These are phyloP conservation scores for Pestalotiopsis sp. DNA, from an alignment of 2,329 filamentous ascomycete species.

Conservation along the genomic window DNA sequence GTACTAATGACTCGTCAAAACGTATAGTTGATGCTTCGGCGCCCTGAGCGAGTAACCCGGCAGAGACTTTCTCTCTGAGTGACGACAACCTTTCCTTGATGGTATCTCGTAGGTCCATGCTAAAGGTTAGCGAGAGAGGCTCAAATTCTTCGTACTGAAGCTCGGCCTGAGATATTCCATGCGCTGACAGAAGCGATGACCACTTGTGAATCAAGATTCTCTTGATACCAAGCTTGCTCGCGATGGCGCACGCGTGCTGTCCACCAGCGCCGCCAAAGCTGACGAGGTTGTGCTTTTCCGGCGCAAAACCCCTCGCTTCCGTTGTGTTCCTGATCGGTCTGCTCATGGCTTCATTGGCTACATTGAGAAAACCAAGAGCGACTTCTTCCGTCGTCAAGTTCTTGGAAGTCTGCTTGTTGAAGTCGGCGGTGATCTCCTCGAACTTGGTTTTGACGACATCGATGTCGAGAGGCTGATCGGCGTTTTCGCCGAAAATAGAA, in stretches of 20 bases:
- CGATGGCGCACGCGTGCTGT: conserved; percentile 52
- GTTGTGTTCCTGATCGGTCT: conserved; percentile 65
- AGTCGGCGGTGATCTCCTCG: conserved; percentile 39
- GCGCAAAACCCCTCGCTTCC: conserved; percentile 54
- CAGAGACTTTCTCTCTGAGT: conserved; percentile 39
- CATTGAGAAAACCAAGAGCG: conserved; percentile 73
- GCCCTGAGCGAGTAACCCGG: conserved; percentile 21
- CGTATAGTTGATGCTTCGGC: conserved; percentile 14
- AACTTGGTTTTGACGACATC: conserved; percentile 42
- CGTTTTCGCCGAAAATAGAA: conserved; percentile 71
- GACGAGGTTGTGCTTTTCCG: conserved; percentile 32
- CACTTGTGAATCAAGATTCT: conserved; percentile 42
- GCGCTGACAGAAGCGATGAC: conserved; percentile 37
- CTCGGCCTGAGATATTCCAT: conserved; percentile 20
- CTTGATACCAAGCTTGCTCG: conserved; percentile 40
- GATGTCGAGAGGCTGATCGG: conserved; percentile 54
- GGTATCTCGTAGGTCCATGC: conserved; percentile 7
- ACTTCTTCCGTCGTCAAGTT: conserved; percentile 36
- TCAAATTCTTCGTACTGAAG: conserved; percentile 18
- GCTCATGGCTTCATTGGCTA: conserved; percentile 77
- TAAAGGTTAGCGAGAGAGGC: conserved; percentile 17
- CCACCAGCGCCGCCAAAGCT: conserved; percentile 72
- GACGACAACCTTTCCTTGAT: conserved; percentile 12
- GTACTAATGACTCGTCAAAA: conserved; percentile 41
- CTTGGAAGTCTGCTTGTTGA: conserved; percentile 34